Evolutionary conservation across 176 grass and related monocot species (phyloP), one percentile per base, ranked within the genome.

Genomic region (Phyllostachys edulis): DNA sequence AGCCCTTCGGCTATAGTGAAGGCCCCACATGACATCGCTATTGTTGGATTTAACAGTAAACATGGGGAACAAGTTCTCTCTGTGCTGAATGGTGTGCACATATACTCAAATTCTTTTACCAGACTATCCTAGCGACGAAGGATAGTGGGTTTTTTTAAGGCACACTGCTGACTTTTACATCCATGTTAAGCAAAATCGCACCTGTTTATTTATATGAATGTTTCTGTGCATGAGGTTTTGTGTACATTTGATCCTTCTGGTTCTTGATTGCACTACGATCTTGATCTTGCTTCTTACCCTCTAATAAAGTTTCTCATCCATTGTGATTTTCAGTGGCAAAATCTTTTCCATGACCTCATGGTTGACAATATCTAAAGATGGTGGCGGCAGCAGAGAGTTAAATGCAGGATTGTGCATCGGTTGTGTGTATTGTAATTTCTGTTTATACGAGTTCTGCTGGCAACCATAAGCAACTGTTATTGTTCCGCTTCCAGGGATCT

Each of bases 251-350:
- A 54, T 15, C 9, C 21, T 21, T 49, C n/a, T 70, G 11, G 51
- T 59, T 82, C 68, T 60, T 59, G 12, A 50, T 52, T 40, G 17
- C 8, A 38, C 17, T 6, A 39, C 39, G 72, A 42, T 76, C 1
- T 39, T 71, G 37, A 37, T 65, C 15, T 18, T 64, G 20, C 20
- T 70, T 78, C 0, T 65, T 15, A 57, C 14, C 1, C 36, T 47
- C 67, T 52, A 37, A 78, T 46, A 57, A 4, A 21, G 10, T 6
- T 56, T 78, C 26, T 78, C 27, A 17, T 42, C 15, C 24, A 5
- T 72, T 77, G 1, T 71, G 36, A 23, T 2, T 82, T 86, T 64
- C 88, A 90, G 88, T 78, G 72, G 83, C 88, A 72, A 77, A 64
- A 77, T 47, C 38, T 11, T 86, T 90, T 46, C 10, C 73, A 67